A percentile compares a stretch with the other conserved stretches of the same genome.
Evolutionary conservation across 495 filamentous ascomycete species (phyloP).

Genomic region (Penicillium daleae): DNA sequence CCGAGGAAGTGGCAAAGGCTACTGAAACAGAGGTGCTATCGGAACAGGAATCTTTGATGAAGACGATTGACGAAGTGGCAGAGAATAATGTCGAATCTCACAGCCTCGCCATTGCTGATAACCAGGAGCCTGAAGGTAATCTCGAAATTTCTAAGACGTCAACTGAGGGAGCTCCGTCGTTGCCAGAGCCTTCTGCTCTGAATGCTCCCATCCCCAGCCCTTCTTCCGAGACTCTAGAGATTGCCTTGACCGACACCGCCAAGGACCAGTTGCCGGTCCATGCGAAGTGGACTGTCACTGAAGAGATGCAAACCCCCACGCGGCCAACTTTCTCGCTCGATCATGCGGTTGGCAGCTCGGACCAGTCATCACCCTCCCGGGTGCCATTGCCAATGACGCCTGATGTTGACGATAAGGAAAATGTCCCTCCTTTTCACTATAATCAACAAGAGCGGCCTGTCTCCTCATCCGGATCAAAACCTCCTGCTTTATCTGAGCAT

Average conservation of each 20-base stretch:
- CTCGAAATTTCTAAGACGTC: not conserved
- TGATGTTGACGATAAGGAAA: conserved; percentile 28
- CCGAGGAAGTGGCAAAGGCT: not conserved
- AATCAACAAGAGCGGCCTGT: conserved; percentile 2
- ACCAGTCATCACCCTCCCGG: conserved; percentile 8
- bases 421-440: conserved; percentile 23
- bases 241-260: not conserved
- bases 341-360: not conserved
- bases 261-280: not conserved
- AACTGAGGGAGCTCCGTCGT: not conserved
- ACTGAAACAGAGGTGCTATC: not conserved
- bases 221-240: not conserved
- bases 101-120: not conserved
- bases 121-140: not conserved
- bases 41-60: conserved; percentile 19
- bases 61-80: conserved; percentile 35
- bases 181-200: not conserved
- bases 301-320: conserved; percentile 25
- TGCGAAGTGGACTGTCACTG: conserved; percentile 6
- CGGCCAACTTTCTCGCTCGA: conserved; percentile 11
- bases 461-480: conserved; percentile 5
- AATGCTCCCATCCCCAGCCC: not conserved
- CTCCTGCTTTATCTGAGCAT: conserved; percentile 19
- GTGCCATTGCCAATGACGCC: conserved; percentile 14
- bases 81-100: conserved; percentile 6